These are phyloP conservation scores for Turritis glabra DNA, from an alignment of 345 rosid species.

Conservation along the genomic window DNA sequence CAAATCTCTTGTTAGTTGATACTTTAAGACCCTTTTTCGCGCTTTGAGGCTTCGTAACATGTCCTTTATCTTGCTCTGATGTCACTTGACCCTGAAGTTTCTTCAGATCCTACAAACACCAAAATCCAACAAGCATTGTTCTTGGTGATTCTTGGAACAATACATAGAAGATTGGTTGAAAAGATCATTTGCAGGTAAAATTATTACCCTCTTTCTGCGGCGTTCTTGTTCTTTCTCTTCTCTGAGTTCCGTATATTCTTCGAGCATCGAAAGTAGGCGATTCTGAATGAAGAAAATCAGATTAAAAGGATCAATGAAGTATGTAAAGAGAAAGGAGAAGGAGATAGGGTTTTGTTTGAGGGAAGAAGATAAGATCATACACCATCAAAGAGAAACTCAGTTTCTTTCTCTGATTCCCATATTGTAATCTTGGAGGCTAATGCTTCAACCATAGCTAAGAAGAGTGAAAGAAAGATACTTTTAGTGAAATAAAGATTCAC, in stretches of 20 bases:
- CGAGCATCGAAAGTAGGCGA: constrained; percentile 82
- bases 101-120: constrained; percentile 72
- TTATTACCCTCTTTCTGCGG: constrained; percentile 65
- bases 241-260: constrained; percentile 64
- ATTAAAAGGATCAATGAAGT: background rate
- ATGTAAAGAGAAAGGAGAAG: background rate
- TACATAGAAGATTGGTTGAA: background rate
- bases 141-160: background rate
- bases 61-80: constrained; percentile 87
- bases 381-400: constrained; percentile 78
- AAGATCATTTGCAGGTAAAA: background rate
- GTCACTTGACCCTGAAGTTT: constrained; percentile 85
- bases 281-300: constrained; percentile 44
- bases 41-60: constrained; percentile 66
- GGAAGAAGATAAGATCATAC: constrained; percentile 46
- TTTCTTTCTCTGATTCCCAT: constrained; percentile 85
- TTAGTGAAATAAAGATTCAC: background rate
- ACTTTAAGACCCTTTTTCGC: constrained; percentile 62
- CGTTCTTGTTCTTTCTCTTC: constrained; percentile 94
- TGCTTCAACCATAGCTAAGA: constrained; percentile 78
- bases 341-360: background rate
- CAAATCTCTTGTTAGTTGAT: constrained; percentile 65
- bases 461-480: background rate
- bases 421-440: constrained; percentile 66
- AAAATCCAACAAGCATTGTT: background rate